Conservation (phyloP, 306 rosid species). For the Fagus sylvatica region DNA sequence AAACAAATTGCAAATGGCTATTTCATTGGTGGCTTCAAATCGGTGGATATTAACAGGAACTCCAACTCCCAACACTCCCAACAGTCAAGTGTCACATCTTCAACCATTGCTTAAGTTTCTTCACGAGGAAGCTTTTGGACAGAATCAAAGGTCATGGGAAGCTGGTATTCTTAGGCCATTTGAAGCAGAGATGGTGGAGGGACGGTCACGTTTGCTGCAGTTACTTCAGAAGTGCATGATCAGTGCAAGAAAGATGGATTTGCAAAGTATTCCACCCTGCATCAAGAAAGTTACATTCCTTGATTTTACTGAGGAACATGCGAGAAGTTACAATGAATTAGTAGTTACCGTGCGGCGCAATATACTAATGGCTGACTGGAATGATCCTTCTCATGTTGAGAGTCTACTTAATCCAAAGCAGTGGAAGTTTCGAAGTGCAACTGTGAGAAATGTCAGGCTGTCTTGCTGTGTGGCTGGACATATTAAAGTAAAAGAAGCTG, state of each 20-base stretch:
- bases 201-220: slow-evolving; percentile 73
- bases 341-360: slow-evolving; percentile 90
- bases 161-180: slow-evolving; percentile 92
- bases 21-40: slow-evolving; percentile 86
- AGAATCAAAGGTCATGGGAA: slow-evolving; percentile 89
- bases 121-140: slow-evolving; percentile 93
- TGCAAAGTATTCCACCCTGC: slow-evolving; percentile 88
- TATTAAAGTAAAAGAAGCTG: slow-evolving; percentile 92
- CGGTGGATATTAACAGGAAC: slow-evolving; percentile 99
- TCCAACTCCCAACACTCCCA: slow-evolving; percentile 96
- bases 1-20: slow-evolving; percentile 95
- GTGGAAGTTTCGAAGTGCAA: slow-evolving; percentile 81
- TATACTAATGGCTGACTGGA: slow-evolving; percentile 98
- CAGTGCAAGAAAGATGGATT: slow-evolving; percentile 85
- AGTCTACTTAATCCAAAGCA: slow-evolving; percentile 90
- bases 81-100: slow-evolving; percentile 88
- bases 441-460: slow-evolving; percentile 78
- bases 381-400: slow-evolving; percentile 94
- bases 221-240: slow-evolving; percentile 83
- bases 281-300: slow-evolving; percentile 62
- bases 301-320: slow-evolving; percentile 81
- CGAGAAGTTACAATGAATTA: slow-evolving; percentile 88
- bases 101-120: slow-evolving; percentile 94
- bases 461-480: slow-evolving; percentile 99
- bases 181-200: slow-evolving; percentile 98